Percentiles rank a stretch among this genome's conserved stretches.
Conservation (phyloP, 306 rosid genomes). For the Fragaria ananassa region DNA sequence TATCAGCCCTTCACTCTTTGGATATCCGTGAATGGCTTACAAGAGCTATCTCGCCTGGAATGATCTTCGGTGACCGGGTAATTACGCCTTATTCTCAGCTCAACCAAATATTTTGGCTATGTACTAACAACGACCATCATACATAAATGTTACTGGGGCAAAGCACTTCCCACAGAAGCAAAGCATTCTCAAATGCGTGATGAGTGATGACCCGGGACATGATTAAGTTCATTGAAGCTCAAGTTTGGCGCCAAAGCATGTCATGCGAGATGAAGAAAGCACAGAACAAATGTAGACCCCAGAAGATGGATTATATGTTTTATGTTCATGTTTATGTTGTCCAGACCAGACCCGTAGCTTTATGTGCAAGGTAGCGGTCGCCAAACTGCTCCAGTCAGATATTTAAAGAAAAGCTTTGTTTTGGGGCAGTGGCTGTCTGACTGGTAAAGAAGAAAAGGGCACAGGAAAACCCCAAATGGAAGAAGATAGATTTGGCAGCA, state of each 20-base stretch:
- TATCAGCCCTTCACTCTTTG: too few species aligned
- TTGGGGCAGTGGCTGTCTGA: conserved; percentile 6
- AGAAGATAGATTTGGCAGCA: conserved; percentile 1
- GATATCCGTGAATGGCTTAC: too few species aligned
- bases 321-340: neutral
- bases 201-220: neutral
- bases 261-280: neutral
- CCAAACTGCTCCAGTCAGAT: conserved; percentile 15
- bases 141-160: neutral
- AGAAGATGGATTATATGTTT: neutral
- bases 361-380: conserved; percentile 19
- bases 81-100: too few species aligned
- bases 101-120: too few species aligned
- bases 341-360: neutral
- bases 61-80: too few species aligned
- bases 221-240: neutral
- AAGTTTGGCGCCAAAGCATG: conserved; percentile 1
- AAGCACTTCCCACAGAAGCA: neutral
- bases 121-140: too few species aligned
- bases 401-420: conserved; percentile 5
- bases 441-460: neutral
- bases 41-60: too few species aligned
- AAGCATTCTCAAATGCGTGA: neutral
- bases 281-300: conserved; percentile 13
- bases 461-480: conserved; percentile 7